phyloP scores from a whole-genome alignment of 305 asterid genomes.

The Lippia alba region DNA sequence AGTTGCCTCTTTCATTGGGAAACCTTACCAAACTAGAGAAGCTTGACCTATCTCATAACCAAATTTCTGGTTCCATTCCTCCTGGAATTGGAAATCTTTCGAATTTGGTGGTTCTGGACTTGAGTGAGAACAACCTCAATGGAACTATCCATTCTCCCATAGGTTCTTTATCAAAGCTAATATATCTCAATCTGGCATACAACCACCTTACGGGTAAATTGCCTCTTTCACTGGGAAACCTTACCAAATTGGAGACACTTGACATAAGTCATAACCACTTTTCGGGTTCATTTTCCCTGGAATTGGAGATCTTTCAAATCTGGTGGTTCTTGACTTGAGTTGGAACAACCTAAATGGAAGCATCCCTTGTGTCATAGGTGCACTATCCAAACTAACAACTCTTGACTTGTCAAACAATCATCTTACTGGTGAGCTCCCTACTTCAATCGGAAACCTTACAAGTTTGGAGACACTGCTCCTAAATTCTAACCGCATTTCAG shows the following conservation, averaged over 20 bases:
- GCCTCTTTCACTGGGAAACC: constrained; percentile 1
- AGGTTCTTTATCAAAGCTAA: background rate
- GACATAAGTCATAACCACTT: background rate
- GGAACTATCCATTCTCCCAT: background rate
- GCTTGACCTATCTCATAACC: background rate
- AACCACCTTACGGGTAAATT: background rate
- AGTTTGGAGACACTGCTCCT: background rate
- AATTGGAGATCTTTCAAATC: no score
- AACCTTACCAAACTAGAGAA: background rate
- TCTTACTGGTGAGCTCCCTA: background rate
- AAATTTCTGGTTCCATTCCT: background rate
- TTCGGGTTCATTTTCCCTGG: no score
- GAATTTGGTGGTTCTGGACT: background rate
- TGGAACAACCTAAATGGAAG: background rate
- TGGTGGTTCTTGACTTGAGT: background rate
- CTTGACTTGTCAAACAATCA: background rate
- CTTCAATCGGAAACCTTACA: background rate
- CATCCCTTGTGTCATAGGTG: background rate
- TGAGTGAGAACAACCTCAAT: background rate
- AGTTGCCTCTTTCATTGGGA: constrained; percentile 14
- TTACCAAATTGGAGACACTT: background rate
- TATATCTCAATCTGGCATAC: background rate
- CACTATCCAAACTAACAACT: background rate
- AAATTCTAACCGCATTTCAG: background rate
- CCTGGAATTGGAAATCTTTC: background rate